A percentile compares a stretch with the other conserved stretches of the same genome.
These are phyloP conservation scores for Candida krabiensis DNA, from an alignment of 805 yeast genomes.

Conservation along the genomic window DNA sequence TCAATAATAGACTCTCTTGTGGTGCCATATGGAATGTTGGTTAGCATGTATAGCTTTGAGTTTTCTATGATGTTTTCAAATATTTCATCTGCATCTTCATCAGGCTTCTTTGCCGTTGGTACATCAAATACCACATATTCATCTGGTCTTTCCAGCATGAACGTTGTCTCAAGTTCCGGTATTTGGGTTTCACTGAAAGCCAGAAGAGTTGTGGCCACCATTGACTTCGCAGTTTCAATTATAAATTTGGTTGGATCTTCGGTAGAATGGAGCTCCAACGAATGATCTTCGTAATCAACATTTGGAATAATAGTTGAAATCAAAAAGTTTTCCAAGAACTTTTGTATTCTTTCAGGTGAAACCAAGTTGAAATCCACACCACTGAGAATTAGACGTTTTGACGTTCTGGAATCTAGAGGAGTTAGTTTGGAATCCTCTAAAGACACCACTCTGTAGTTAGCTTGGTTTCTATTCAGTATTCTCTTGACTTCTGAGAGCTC, in stretches of 20 bases:
- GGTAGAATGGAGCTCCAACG: conserved; percentile 29
- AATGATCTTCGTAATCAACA: conserved; percentile 30
- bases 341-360: conserved; percentile 38
- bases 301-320: conserved; percentile 44
- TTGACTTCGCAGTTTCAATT: conserved; percentile 50
- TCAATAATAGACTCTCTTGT: conserved; percentile 45
- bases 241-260: conserved; percentile 40
- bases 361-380: conserved; percentile 20
- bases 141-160: conserved; percentile 43
- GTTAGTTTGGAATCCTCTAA: conserved; percentile 23
- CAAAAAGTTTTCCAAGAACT: conserved; percentile 46
- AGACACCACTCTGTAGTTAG: conserved; percentile 13
- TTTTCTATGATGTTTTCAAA: conserved; percentile 41
- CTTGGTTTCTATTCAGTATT: conserved; percentile 17
- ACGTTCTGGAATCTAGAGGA: conserved; percentile 26
- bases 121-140: conserved; percentile 36
- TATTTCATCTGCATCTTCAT: conserved; percentile 41
- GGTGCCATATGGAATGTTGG: conserved; percentile 43
- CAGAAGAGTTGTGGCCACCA: conserved; percentile 54
- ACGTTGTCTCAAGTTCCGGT: conserved; percentile 32
- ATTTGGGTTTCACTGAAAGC: conserved; percentile 40
- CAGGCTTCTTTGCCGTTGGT: conserved; percentile 54
- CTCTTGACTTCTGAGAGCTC: conserved; percentile 34
- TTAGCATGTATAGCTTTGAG: conserved; percentile 27
- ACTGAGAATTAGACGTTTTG: conserved; percentile 25